Evolutionary conservation across 768 basidiomycete genomes (phyloP).

Genomic region (Daedaleopsis nitida): DNA sequence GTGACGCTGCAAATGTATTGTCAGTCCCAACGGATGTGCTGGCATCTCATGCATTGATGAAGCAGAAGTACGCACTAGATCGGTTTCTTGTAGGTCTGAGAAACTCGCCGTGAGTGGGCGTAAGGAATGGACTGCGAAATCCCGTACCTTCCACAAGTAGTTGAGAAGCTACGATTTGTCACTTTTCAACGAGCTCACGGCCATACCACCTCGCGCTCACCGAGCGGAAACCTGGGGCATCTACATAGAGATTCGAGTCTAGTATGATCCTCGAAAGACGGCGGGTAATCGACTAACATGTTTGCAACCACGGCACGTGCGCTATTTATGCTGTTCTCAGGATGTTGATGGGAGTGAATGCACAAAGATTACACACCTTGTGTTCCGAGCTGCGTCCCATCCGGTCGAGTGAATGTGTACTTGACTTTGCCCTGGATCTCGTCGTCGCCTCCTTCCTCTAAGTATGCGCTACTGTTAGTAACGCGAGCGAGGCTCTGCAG

Average conservation of each 20-base stretch:
- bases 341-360: background rate
- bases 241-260: slow-evolving; percentile 15
- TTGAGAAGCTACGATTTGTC: slow-evolving; percentile 33
- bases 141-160: slow-evolving; percentile 41
- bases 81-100: slow-evolving; percentile 39
- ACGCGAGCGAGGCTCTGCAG: background rate
- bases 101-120: background rate
- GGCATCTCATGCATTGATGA: background rate
- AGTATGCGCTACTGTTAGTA: background rate
- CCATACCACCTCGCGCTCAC: slow-evolving; percentile 17
- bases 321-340: slow-evolving; percentile 25
- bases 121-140: background rate
- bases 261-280: background rate
- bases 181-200: background rate
- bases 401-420: slow-evolving; percentile 62
- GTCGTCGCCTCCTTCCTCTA: slow-evolving; percentile 62
- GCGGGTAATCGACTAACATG: slow-evolving; percentile 28
- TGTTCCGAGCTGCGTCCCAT: slow-evolving; percentile 63
- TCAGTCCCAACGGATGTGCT: background rate
- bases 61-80: slow-evolving; percentile 34
- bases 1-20: slow-evolving; percentile 35
- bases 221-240: slow-evolving; percentile 39
- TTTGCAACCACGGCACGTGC: slow-evolving; percentile 39
- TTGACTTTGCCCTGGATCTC: slow-evolving; percentile 65
- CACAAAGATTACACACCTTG: slow-evolving; percentile 44